These are phyloP conservation scores for Nakazawaea sp. DNA, from an alignment of 805 yeast genomes.

Conservation along the genomic window DNA sequence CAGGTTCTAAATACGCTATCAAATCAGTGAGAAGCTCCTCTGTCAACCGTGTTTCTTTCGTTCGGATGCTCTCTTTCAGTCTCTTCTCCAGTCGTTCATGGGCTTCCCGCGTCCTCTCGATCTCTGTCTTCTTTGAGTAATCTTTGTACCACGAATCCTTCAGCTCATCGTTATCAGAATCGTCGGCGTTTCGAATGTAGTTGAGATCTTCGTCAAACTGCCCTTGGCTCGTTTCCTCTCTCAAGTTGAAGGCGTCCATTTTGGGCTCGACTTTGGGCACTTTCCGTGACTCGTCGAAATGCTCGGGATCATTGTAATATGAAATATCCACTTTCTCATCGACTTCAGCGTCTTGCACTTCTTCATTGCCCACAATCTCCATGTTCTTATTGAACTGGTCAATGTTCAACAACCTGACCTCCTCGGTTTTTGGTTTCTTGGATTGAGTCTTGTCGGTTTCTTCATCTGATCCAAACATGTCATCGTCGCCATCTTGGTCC, in stretches of 20 bases:
- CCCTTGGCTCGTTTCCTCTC: conserved; percentile 53
- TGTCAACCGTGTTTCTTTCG: conserved; percentile 17
- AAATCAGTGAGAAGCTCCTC: conserved; percentile 23
- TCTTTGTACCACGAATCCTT: conserved; percentile 27
- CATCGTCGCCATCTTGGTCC: conserved; percentile 27
- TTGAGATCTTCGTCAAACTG: conserved; percentile 56
- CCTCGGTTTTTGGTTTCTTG: conserved; percentile 6
- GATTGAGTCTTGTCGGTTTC: conserved; percentile 2
- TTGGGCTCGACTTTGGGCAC: conserved; percentile 26
- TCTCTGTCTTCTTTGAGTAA: conserved; percentile 15
- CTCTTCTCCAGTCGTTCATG: conserved; percentile 16
- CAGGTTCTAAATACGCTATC: conserved; percentile 44
- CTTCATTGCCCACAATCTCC: conserved; percentile 3
- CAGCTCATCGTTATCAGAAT: conserved; percentile 19
- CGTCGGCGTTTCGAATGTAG: conserved; percentile 36
- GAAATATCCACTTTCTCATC: conserved; percentile 19
- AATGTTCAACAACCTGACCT: conserved; percentile 26
- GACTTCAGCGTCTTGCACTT: conserved; percentile 9
- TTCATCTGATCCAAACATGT: conserved; percentile 33
- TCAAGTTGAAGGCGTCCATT: conserved; percentile 57
- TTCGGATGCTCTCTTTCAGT: conserved; percentile 23
- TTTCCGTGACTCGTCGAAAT: conserved; percentile 10
- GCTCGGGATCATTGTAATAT: conserved; percentile 26
- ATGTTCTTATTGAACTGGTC: conserved; percentile 26
- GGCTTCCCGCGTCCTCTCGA: conserved; percentile 18